phyloP scores from a whole-genome alignment of 805 yeast genomes.

The Kregervanrija delftensis region DNA sequence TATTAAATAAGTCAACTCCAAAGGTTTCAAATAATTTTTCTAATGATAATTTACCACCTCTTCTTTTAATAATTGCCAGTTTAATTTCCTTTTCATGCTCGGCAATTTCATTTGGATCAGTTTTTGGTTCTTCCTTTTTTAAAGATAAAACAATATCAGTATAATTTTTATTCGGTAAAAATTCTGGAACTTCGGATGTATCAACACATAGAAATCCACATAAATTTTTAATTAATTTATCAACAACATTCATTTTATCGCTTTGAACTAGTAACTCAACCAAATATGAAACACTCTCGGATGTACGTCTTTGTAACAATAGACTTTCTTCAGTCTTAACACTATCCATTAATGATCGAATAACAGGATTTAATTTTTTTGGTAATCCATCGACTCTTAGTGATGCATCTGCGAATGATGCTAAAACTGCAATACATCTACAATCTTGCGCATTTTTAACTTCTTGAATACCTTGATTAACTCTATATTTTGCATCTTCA shows the following conservation, averaged over 20 bases:
- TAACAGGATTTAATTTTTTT: constrained; percentile 78
- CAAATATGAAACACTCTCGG: constrained; percentile 59
- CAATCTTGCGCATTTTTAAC: constrained; percentile 46
- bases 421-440: constrained; percentile 54
- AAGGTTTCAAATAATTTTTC: constrained; percentile 50
- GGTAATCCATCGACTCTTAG: constrained; percentile 67
- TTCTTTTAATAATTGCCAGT: constrained; percentile 72
- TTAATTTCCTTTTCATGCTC: constrained; percentile 37
- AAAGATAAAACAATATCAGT: constrained; percentile 61
- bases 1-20: constrained; percentile 46
- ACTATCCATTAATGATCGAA: constrained; percentile 88
- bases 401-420: constrained; percentile 73
- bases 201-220: constrained; percentile 94
- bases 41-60: constrained; percentile 74
- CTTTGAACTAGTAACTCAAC: constrained; percentile 49
- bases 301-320: constrained; percentile 64
- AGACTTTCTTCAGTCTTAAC: constrained; percentile 67
- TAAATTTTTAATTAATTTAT: constrained; percentile 81
- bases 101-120: constrained; percentile 55
- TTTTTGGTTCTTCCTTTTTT: constrained; percentile 65
- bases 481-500: constrained; percentile 71
- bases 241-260: constrained; percentile 69
- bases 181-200: constrained; percentile 93
- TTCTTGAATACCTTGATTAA: constrained; percentile 58
- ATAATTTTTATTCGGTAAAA: constrained; percentile 52